Conservation (phyloP, 352 stramenopile species). For the Phytophthora fragariaefolia region DNA sequence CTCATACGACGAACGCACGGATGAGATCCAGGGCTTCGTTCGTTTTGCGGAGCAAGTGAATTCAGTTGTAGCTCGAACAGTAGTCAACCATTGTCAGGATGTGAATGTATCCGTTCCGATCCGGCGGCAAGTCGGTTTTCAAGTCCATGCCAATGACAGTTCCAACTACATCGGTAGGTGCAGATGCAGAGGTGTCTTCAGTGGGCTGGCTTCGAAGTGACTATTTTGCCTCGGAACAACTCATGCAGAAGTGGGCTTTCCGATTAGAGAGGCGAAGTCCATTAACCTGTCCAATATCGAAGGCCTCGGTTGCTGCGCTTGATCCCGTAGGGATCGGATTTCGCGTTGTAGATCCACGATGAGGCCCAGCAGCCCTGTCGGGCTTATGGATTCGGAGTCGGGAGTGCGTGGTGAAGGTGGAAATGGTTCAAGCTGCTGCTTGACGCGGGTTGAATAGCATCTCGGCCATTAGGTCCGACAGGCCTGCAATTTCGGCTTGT, state of each 20-base stretch:
- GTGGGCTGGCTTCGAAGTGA: not conserved
- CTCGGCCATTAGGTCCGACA: no score
- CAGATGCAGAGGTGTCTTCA: conserved; percentile 8
- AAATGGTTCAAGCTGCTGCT: no score
- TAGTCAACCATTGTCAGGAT: conserved; percentile 26
- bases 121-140: conserved; percentile 7
- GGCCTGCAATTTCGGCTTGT: no score
- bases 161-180: conserved; percentile 16
- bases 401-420: no score
- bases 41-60: conserved; percentile 12
- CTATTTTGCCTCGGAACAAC: conserved; percentile 15
- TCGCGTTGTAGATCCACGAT: no score
- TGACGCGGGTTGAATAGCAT: no score
- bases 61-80: conserved; percentile 12
- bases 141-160: conserved; percentile 15
- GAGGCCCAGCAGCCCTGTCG: no score
- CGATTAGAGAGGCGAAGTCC: not conserved
- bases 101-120: conserved; percentile 14
- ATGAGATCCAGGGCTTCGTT: conserved; percentile 2
- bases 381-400: no score
- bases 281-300: not conserved
- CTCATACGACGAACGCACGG: not conserved
- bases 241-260: conserved; percentile 10
- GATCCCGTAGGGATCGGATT: no score
- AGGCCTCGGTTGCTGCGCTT: no score